Percentiles rank a stretch among this genome's conserved stretches.
These are phyloP conservation scores for Tephrocybe sp. DNA, from an alignment of 768 basidiomycete species.

Conservation along the genomic window DNA sequence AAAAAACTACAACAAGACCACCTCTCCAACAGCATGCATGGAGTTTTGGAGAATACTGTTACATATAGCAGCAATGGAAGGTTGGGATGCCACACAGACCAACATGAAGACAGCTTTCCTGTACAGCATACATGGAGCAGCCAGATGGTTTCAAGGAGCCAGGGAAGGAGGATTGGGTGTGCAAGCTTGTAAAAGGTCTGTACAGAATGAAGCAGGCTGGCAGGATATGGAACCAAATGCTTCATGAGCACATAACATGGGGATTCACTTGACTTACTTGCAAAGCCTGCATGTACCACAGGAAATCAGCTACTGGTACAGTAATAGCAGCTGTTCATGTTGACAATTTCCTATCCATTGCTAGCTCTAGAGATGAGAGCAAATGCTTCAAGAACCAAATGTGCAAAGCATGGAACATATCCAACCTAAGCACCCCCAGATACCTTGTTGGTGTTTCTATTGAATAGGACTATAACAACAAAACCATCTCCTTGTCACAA, in stretches of 20 bases:
- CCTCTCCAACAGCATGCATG: constrained; percentile 35
- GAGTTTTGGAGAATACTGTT: constrained; percentile 37
- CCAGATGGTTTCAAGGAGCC: constrained; percentile 6
- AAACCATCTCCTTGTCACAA: constrained; percentile 23
- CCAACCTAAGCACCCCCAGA: constrained; percentile 20
- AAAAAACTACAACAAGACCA: constrained; percentile 44
- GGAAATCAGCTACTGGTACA: constrained; percentile 10
- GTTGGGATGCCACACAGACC: no score
- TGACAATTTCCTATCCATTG: constrained; percentile 27
- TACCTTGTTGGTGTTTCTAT: constrained; percentile 5
- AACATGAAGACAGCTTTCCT: no score
- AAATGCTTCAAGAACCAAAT: constrained; percentile 27
- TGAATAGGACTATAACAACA: constrained; percentile 16
- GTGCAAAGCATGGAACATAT: constrained; percentile 26
- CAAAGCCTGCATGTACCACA: constrained; percentile 34
- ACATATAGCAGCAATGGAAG: constrained; percentile 33
- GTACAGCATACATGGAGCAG: constrained; percentile 24
- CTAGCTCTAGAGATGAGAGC: constrained; percentile 4
- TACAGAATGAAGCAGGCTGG: constrained; percentile 30
- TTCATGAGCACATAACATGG: constrained; percentile 22
- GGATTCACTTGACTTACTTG: constrained; percentile 28
- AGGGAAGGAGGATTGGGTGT: no score
- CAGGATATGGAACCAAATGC: constrained; percentile 31
- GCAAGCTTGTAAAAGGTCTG: constrained; percentile 7
- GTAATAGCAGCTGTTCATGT: constrained; percentile 30